Conservation (phyloP, 352 stramenopile genomes). For the Phytopythium cucurbitacearum region DNA sequence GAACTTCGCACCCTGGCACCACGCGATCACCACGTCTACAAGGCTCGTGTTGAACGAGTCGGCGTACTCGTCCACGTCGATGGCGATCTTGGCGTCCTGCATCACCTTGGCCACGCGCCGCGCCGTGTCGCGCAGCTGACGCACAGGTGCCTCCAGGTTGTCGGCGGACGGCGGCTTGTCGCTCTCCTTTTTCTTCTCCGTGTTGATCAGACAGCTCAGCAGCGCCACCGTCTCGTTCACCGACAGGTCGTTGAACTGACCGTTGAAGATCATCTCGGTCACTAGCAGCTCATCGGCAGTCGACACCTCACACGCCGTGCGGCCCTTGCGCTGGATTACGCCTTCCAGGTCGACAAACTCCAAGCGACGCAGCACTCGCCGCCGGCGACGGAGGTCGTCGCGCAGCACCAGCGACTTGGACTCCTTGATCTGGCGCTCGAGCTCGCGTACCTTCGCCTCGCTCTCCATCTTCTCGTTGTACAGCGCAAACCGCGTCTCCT, state of each 20-base stretch:
- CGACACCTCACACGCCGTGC: constrained; percentile 98
- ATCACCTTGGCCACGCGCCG: constrained; percentile 89
- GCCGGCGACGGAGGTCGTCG: constrained; percentile 94
- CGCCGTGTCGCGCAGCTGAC: constrained; percentile 94
- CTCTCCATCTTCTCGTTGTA: constrained; percentile 93
- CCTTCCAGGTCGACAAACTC: constrained; percentile 95
- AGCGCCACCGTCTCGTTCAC: constrained; percentile 96
- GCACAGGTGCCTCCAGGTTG: constrained; percentile 83
- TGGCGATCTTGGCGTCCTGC: constrained; percentile 89
- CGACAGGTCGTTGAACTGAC: constrained; percentile 97
- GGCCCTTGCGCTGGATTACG: constrained; percentile 99
- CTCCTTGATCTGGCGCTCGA: constrained; percentile 93
- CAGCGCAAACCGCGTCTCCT: constrained; percentile 72
- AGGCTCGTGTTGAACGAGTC: constrained; percentile 97
- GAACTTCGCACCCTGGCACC: constrained; percentile 98
- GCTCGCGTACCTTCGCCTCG: constrained; percentile 88
- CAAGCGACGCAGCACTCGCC: constrained; percentile 94
- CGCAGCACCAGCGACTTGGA: constrained; percentile 96
- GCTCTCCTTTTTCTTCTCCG: constrained; percentile 91
- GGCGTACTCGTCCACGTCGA: constrained; percentile 98
- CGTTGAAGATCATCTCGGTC: constrained; percentile 98
- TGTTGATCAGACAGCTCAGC: constrained; percentile 96
- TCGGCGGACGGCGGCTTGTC: constrained; percentile 79
- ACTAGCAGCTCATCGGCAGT: constrained; percentile 98
- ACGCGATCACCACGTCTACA: constrained; percentile 97